These are phyloP conservation scores for Imleria badia DNA, from an alignment of 768 basidiomycete species.

Conservation along the genomic window DNA sequence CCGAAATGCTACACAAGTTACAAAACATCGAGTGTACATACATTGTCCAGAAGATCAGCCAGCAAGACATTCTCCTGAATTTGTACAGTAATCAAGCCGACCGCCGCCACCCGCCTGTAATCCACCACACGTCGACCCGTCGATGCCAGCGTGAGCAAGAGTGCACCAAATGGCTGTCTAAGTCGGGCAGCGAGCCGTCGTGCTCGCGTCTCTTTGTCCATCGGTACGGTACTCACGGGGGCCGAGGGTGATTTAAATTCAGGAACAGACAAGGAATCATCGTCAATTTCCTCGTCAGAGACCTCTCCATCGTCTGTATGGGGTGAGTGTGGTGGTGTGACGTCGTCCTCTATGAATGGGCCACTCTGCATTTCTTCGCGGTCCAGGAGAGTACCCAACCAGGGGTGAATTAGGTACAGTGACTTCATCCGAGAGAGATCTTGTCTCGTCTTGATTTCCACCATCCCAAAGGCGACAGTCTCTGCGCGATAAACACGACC, in stretches of 20 bases:
- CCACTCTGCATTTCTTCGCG: not conserved
- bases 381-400: too few species aligned
- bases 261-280: too few species aligned
- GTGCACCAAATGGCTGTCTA: not conserved
- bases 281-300: not conserved
- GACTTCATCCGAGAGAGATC: too few species aligned
- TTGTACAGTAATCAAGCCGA: not conserved
- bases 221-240: not conserved
- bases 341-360: not conserved
- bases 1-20: too few species aligned
- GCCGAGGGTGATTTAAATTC: not conserved
- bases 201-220: not conserved
- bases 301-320: not conserved
- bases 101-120: conserved; percentile 2
- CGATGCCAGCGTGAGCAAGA: not conserved
- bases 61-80: too few species aligned
- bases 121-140: not conserved
- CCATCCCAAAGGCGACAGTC: too few species aligned
- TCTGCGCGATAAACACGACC: too few species aligned
- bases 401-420: too few species aligned
- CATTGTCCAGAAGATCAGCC: too few species aligned
- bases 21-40: too few species aligned
- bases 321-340: not conserved
- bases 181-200: not conserved
- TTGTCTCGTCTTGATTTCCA: too few species aligned